Conservation (phyloP, 257 asterid genomes). For the Datura wrightii region DNA sequence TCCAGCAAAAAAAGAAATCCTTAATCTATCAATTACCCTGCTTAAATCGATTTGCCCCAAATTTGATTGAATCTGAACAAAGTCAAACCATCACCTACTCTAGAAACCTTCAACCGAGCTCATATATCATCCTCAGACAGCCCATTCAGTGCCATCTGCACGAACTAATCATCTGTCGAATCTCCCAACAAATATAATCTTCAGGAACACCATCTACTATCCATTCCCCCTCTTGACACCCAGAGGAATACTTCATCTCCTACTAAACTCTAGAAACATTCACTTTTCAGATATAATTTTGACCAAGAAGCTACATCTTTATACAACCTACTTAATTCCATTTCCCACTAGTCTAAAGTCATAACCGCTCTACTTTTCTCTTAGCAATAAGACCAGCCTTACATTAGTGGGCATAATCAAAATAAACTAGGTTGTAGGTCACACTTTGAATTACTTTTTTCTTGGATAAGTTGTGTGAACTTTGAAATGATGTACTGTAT, state of each 20-base stretch:
- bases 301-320: neutral
- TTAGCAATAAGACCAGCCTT: neutral
- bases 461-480: neutral
- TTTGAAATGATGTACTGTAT: neutral
- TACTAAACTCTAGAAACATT: slow-evolving; percentile 20
- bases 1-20: neutral
- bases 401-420: neutral
- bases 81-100: neutral
- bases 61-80: neutral
- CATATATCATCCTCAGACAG: neutral
- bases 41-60: neutral
- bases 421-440: neutral
- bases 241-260: neutral
- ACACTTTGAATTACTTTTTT: neutral
- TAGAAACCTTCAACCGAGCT: neutral
- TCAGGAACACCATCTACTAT: neutral
- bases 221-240: neutral
- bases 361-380: neutral
- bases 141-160: neutral
- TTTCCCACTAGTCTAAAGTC: slow-evolving; percentile 1
- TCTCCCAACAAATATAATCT: slow-evolving; percentile 13
- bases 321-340: neutral
- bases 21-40: neutral
- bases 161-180: neutral
- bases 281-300: neutral